A percentile compares a stretch with the other conserved stretches of the same genome.
These are phyloP conservation scores for Micractinium conductrix DNA, from an alignment of 139 green algal species.

Conservation along the genomic window DNA sequence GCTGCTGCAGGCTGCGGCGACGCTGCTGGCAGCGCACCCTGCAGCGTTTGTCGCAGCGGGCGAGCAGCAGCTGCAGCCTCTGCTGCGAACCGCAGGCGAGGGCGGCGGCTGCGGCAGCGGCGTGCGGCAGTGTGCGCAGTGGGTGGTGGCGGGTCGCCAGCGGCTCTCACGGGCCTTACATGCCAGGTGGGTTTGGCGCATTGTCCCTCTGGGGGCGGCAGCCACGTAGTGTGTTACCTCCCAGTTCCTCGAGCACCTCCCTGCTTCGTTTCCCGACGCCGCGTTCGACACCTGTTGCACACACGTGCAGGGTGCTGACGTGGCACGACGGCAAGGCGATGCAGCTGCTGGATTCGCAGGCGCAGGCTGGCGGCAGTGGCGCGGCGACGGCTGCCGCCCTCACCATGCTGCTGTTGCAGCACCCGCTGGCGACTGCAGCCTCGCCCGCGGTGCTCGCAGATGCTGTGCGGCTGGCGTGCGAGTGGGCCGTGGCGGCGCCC, in stretches of 20 bases:
- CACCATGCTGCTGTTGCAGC: constrained; percentile 15
- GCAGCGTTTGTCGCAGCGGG: constrained; percentile 27
- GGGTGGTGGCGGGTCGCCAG: not conserved
- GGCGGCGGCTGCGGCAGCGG: not conserved
- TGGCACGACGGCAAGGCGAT: constrained; percentile 19
- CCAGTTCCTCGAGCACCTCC: too few relatives aligned
- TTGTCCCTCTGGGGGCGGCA: too few relatives aligned
- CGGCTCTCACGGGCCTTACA: constrained; percentile 14
- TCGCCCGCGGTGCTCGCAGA: not conserved
- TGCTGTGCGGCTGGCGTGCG: not conserved
- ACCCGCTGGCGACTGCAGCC: not conserved
- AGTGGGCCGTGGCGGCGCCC: not conserved
- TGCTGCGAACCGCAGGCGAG: not conserved
- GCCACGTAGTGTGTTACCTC: too few relatives aligned
- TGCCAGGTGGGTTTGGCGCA: not conserved
- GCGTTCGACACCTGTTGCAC: too few relatives aligned
- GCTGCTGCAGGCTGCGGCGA: not conserved
- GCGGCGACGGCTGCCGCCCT: not conserved
- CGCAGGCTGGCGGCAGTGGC: not conserved
- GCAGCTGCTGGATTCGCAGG: constrained; percentile 26
- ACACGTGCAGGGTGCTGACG: constrained; percentile 24
- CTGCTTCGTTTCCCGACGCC: too few relatives aligned
- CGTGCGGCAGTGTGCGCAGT: not conserved
- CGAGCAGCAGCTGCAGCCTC: constrained; percentile 12
- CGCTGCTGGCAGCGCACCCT: constrained; percentile 4